These are phyloP conservation scores for Fusarium domesticum DNA, from an alignment of 2,329 filamentous ascomycete genomes.

Conservation along the genomic window DNA sequence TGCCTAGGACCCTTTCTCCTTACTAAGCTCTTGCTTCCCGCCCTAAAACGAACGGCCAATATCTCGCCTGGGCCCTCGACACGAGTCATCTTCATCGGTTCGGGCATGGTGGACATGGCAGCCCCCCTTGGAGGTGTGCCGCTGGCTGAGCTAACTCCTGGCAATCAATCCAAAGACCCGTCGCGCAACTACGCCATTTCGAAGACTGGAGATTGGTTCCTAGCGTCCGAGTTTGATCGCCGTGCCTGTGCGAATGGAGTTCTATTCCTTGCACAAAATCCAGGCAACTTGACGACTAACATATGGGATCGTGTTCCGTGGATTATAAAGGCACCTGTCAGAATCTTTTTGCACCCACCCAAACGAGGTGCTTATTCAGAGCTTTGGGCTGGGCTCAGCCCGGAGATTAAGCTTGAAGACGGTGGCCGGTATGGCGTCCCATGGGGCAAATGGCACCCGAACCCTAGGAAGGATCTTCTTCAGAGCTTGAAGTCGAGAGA, in stretches of 20 bases:
- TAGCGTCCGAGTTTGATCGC: constrained; percentile 32
- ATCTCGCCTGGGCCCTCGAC: constrained; percentile 16
- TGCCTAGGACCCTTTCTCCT: constrained; percentile 40
- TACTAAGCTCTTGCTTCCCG: constrained; percentile 28
- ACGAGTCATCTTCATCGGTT: not conserved
- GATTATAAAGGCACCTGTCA: constrained; percentile 22
- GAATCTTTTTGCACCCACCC: constrained; percentile 29
- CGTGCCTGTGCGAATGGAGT: constrained; percentile 24
- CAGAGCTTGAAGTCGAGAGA: constrained; percentile 24
- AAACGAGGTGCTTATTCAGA: constrained; percentile 40
- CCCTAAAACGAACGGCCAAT: constrained; percentile 30
- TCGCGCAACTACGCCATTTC: constrained; percentile 32
- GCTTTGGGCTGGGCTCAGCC: constrained; percentile 39
- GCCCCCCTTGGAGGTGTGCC: not conserved
- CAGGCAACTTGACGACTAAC: constrained; percentile 34
- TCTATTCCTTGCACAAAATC: constrained; percentile 33
- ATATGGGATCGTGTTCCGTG: constrained; percentile 17
- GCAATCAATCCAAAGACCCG: constrained; percentile 8
- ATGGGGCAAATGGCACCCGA: constrained; percentile 27
- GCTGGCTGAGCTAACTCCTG: not conserved
- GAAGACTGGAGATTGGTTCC: constrained; percentile 37
- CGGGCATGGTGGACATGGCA: not conserved
- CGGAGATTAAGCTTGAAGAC: constrained; percentile 33
- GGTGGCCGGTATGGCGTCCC: constrained; percentile 31
- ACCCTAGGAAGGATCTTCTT: constrained; percentile 29